These are phyloP conservation scores for Sugiyamaella boreocaroliniensis DNA, from an alignment of 805 yeast genomes.

Conservation along the genomic window DNA sequence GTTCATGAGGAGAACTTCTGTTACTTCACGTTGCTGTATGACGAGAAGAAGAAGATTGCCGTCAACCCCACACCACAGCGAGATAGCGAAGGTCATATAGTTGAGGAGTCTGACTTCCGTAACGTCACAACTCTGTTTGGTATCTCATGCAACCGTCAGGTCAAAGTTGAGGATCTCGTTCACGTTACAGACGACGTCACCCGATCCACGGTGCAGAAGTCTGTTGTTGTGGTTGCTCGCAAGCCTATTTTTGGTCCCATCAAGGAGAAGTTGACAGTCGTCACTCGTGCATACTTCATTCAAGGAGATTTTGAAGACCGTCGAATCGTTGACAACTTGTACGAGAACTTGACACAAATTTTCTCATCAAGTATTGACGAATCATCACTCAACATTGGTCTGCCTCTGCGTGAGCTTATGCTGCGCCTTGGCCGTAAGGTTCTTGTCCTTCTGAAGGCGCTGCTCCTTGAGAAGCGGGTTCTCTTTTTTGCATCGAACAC, in stretches of 20 bases:
- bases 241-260: conserved; percentile 82
- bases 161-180: conserved; percentile 53
- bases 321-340: conserved; percentile 59
- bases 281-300: conserved; percentile 76
- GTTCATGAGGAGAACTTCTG: conserved; percentile 89
- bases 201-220: conserved; percentile 84
- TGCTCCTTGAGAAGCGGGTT: conserved; percentile 67
- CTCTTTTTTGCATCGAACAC: conserved; percentile 75
- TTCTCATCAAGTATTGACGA: conserved; percentile 38
- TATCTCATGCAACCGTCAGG: conserved; percentile 85
- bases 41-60: conserved; percentile 42
- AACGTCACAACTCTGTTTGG: conserved; percentile 77
- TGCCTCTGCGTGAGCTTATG: conserved; percentile 61
- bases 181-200: conserved; percentile 59
- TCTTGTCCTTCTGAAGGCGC: conserved; percentile 64
- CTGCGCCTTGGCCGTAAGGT: conserved; percentile 51
- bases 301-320: conserved; percentile 74
- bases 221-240: conserved; percentile 77
- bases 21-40: conserved; percentile 75
- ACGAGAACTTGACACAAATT: conserved; percentile 46
- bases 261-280: conserved; percentile 82
- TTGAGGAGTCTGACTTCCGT: conserved; percentile 36
- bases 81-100: conserved; percentile 34
- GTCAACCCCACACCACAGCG: conserved; percentile 38
- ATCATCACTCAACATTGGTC: conserved; percentile 62